Base-by-base conservation (phyloP, 495 filamentous ascomycete genomes). In the Astrothelium macrocarpum region DNA sequence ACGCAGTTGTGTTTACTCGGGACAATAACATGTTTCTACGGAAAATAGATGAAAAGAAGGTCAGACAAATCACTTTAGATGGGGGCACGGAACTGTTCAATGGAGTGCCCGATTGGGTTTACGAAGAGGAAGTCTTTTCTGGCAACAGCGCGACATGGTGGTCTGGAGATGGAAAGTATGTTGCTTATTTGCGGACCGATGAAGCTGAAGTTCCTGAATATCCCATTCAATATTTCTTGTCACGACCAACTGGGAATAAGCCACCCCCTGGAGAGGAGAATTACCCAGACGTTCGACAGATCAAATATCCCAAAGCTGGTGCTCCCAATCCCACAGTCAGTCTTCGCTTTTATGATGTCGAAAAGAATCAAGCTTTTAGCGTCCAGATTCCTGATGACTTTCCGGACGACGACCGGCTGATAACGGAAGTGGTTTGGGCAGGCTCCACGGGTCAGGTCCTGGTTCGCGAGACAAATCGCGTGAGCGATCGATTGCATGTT, bases 21-120 rank as follows among this genome's bases (percentile, higher is more conserved):
- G 82, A 89, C 58, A 97, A 98, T 69, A 96, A 98, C 68, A 74
- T 98, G 64, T 96, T 84, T 69, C 71, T 96, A 28, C 87, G 95
- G 49, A 85, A 86, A 46, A 71, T 97, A 42, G 76, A 81, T 16
- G 80, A 79, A 0, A 68, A 78, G n/a, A 71, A 74, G 5, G 84
- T 91, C 16, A 81, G 78, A 3, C 84, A 85, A 64, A 87, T 98
- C 64, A 98, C 94, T 16, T 86, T 78, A 65, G 91, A 97, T 72
- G 94, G 94, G 43, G 88, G 92, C 0, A 74, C 80, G 1, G 83
- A 97, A 64, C 82, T 94, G 18, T 97, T 98, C 78, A 95, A 97
- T 69, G 94, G 94, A 25, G 85, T 96, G n/a, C 94, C 94, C 0
- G 94, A 98, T 74, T 98, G 94, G 94, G 94, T 98, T 0, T 98